These are phyloP conservation scores for Suhomyces xylopsoci DNA, from an alignment of 805 yeast genomes.

Conservation along the genomic window DNA sequence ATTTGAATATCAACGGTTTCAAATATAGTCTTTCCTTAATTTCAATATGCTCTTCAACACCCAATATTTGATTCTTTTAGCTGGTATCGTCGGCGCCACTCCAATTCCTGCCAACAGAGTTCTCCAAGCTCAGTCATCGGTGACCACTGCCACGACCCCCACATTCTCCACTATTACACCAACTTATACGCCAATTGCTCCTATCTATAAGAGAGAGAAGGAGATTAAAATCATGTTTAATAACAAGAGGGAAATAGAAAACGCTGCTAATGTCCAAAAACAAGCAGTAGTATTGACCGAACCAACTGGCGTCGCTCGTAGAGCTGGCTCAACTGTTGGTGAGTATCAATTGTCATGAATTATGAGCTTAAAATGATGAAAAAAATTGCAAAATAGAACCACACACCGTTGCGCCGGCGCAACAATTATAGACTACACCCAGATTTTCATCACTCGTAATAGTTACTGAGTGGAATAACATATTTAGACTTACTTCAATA, in stretches of 20 bases:
- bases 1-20: not conserved
- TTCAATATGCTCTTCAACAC: not conserved
- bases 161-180: constrained; percentile 16
- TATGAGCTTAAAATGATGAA: not conserved
- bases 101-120: constrained; percentile 30
- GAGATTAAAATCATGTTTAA: constrained; percentile 16
- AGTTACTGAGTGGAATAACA: not conserved
- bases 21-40: not conserved
- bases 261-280: not conserved
- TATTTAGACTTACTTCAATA: not conserved
- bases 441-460: not conserved
- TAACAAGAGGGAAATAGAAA: constrained; percentile 11
- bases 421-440: not conserved
- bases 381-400: not conserved
- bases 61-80: not conserved
- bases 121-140: constrained; percentile 15
- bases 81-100: constrained; percentile 12
- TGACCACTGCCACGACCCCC: constrained; percentile 6
- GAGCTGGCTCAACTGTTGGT: not conserved
- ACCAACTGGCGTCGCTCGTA: not conserved
- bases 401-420: not conserved
- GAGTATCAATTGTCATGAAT: not conserved
- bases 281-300: not conserved
- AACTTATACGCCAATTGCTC: constrained; percentile 17
- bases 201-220: constrained; percentile 6